Conservation (phyloP, 2,329 filamentous ascomycete genomes). For the Daldinia sp. region DNA sequence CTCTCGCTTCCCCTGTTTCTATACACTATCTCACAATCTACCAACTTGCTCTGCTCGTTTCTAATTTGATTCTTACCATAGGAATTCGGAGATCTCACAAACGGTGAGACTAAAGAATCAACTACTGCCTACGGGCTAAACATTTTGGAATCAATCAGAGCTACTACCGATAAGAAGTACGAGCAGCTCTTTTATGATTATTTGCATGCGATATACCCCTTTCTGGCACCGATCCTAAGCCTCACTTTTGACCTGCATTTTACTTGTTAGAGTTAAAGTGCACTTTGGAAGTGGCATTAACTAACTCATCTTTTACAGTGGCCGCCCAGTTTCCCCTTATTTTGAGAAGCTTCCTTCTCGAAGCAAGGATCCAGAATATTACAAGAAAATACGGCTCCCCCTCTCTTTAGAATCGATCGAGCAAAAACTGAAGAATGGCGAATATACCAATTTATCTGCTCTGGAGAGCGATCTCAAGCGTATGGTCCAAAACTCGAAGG, state of each 20-base stretch:
- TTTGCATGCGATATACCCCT: not conserved
- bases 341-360: constrained; percentile 77
- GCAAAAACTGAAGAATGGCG: constrained; percentile 71
- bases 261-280: not conserved
- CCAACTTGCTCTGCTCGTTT: too few relatives aligned
- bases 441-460: constrained; percentile 75
- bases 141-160: constrained; percentile 78
- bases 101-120: constrained; percentile 70
- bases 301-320: constrained; percentile 56
- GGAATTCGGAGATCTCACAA: constrained; percentile 58
- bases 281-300: constrained; percentile 3
- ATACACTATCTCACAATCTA: not conserved
- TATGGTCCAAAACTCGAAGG: constrained; percentile 87
- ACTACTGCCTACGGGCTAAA: constrained; percentile 76
- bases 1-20: not conserved
- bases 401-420: constrained; percentile 82
- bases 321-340: constrained; percentile 75
- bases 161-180: constrained; percentile 83
- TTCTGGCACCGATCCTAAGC: not conserved
- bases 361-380: constrained; percentile 76
- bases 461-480: constrained; percentile 88
- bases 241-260: not conserved
- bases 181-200: constrained; percentile 42
- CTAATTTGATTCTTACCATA: constrained; percentile 34
- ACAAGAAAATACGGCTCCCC: constrained; percentile 77